phyloP scores from a whole-genome alignment of 139 green algal genomes.

The Asterochloris erici region DNA sequence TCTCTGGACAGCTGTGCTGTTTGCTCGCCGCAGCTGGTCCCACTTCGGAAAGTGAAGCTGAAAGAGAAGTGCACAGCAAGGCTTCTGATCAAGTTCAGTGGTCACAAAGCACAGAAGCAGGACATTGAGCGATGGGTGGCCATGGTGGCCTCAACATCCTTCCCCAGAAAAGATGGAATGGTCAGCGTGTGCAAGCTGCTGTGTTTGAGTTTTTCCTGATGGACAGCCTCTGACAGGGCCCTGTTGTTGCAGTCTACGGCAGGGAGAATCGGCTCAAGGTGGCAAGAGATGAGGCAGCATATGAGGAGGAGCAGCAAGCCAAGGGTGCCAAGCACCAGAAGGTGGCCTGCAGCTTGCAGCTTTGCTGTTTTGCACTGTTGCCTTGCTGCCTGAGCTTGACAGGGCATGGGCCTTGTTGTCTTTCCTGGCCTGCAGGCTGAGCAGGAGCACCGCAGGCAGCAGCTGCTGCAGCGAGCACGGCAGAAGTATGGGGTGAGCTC shows the following conservation, averaged over 20 bases:
- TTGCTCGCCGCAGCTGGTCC: no score
- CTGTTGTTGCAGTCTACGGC: conserved; percentile 72
- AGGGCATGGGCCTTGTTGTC: not conserved
- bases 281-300: conserved; percentile 45
- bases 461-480: conserved; percentile 14
- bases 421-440: not conserved
- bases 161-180: conserved; percentile 93
- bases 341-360: not conserved
- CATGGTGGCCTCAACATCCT: conserved; percentile 97
- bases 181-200: conserved; percentile 28
- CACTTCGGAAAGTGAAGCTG: no score
- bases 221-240: not conserved
- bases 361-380: not conserved
- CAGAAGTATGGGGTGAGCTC: not conserved
- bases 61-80: not conserved
- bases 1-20: no score
- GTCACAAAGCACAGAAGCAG: not conserved
- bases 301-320: conserved; percentile 39
- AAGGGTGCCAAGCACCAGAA: conserved; percentile 20
- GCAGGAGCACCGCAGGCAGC: conserved; percentile 12
- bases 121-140: conserved; percentile 70
- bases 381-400: not conserved
- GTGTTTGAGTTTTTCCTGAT: no score
- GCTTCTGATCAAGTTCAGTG: not conserved
- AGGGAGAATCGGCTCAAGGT: conserved; percentile 80